A percentile compares a stretch with the other conserved stretches of the same genome.
These are phyloP conservation scores for Limnanthes douglasii DNA, from an alignment of 345 rosid species.

Conservation along the genomic window DNA sequence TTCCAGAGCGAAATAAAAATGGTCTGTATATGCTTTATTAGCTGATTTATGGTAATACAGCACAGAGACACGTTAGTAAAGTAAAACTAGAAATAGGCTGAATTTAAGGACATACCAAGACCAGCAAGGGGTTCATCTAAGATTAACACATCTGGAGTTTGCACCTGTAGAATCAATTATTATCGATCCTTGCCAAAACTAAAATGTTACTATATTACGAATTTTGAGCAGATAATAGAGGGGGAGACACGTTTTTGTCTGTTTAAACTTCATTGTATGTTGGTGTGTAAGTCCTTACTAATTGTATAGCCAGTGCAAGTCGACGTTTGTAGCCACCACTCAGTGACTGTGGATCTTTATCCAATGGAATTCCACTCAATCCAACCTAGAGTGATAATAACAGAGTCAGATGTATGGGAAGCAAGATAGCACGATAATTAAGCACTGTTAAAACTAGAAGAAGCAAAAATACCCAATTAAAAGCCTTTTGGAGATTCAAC, in stretches of 20 bases:
- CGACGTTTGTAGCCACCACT: constrained; percentile 94
- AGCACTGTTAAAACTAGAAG: constrained; percentile 6
- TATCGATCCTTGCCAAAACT: background rate
- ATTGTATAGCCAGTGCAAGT: constrained; percentile 83
- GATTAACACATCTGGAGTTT: constrained; percentile 70
- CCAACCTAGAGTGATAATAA: constrained; percentile 51
- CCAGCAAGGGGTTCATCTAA: constrained; percentile 97
- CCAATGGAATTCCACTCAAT: constrained; percentile 56
- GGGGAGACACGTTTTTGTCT: background rate
- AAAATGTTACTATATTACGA: no score
- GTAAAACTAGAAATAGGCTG: constrained; percentile 7
- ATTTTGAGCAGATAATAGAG: no score
- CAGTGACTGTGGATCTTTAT: constrained; percentile 74
- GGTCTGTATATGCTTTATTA: no score
- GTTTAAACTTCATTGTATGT: constrained; percentile 1
- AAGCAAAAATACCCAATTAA: constrained; percentile 49
- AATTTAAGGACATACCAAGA: constrained; percentile 46
- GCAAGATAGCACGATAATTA: constrained; percentile 2
- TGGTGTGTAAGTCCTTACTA: constrained; percentile 30
- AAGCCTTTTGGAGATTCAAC: constrained; percentile 68
- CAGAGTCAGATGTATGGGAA: background rate
- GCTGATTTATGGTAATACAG: background rate
- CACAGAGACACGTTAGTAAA: background rate
- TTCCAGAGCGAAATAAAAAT: no score
- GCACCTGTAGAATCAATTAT: constrained; percentile 34